Evolutionary conservation across 2,329 filamentous ascomycete genomes (phyloP), one percentile per base, ranked within the genome.

Genomic region (Arthrobotrys sinensis): DNA sequence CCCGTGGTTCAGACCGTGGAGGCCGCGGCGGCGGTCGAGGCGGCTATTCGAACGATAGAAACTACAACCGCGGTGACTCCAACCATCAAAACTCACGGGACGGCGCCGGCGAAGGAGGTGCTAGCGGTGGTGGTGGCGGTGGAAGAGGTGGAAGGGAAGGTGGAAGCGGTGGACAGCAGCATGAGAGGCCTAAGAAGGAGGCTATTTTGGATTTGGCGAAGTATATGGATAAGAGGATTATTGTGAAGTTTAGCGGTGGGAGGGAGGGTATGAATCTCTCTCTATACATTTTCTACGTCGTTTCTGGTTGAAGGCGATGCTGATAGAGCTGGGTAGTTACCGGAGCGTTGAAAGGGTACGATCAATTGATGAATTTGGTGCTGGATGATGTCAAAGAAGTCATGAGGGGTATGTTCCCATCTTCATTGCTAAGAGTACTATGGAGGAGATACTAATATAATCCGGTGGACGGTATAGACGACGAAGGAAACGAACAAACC

Each of bases 321-420:
- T 60, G 24, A 38, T 24, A 36, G 10, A 34, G 12, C 10, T 55
- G 21, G 40, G 63, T 83, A 97, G 95, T 97, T 71, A 91, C 90
- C 63, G 96, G 96, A 65, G 93, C 90, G 0, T 87, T 99, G 48
- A 98, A 98, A 85, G 96, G 96, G 80, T 98, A 94, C 84, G 96
- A 99, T 84, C 94, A 96, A 82, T 88, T 99, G 78, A 98, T 98
- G 94, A 99, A 99, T 84, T 88, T 99, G 79, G 96, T 99, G 28
- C 87, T 99, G 71, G 96, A 98, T 83, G 93, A 98, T 81, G 95
- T 97, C 65, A 91, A 96, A 84, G 96, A 99, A 85, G 89, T 91
- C 57, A 90, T 97, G 85, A 89, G 92, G 87, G 95, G 95, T 97
- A 86, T 80, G 88, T 40, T 52, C 21, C 32, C 70, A 8, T 32